Percentiles rank a stretch among this genome's conserved stretches.
phyloP scores from a whole-genome alignment of 306 rosid species.

The Corylus heterophylla region DNA sequence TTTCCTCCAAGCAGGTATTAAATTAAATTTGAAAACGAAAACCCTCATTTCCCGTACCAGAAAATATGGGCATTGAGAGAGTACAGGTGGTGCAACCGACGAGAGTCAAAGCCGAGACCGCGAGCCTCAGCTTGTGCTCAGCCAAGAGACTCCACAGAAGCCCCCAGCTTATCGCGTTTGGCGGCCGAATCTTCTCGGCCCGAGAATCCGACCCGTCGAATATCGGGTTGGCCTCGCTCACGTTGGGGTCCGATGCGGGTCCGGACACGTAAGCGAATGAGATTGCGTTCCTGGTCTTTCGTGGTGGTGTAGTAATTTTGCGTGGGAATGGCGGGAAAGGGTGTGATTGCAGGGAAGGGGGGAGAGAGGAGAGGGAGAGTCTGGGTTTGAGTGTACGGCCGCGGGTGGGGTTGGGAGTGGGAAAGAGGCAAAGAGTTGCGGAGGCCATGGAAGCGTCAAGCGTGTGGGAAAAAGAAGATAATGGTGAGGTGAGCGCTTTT shows the following conservation, averaged over 20 bases:
- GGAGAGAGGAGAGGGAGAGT: slow-evolving; percentile 24
- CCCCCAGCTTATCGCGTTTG: slow-evolving; percentile 47
- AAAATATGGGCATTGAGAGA: slow-evolving; percentile 88
- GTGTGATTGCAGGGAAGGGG: slow-evolving; percentile 14
- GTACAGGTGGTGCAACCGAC: slow-evolving; percentile 77
- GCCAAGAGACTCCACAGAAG: slow-evolving; percentile 58
- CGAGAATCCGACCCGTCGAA: slow-evolving; percentile 26
- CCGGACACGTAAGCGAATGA: slow-evolving; percentile 70
- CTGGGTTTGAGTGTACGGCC: slow-evolving; percentile 19
- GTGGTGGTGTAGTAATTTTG: not conserved
- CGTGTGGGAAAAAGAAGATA: not conserved
- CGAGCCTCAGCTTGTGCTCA: slow-evolving; percentile 65
- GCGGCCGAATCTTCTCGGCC: slow-evolving; percentile 28
- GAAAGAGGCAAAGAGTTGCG: slow-evolving; percentile 29
- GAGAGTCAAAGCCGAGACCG: slow-evolving; percentile 48
- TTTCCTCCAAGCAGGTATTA: slow-evolving; percentile 4
- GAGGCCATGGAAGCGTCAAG: slow-evolving; percentile 40
- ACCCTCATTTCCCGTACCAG: slow-evolving; percentile 42
- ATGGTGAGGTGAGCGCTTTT: not conserved
- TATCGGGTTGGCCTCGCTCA: slow-evolving; percentile 52
- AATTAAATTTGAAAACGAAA: not conserved
- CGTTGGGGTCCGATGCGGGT: slow-evolving; percentile 73
- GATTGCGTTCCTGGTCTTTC: slow-evolving; percentile 10
- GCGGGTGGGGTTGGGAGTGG: slow-evolving; percentile 22
- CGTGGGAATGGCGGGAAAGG: slow-evolving; percentile 35